phyloP scores from a whole-genome alignment of 768 basidiomycete species.

The Amanita fuliginea region DNA sequence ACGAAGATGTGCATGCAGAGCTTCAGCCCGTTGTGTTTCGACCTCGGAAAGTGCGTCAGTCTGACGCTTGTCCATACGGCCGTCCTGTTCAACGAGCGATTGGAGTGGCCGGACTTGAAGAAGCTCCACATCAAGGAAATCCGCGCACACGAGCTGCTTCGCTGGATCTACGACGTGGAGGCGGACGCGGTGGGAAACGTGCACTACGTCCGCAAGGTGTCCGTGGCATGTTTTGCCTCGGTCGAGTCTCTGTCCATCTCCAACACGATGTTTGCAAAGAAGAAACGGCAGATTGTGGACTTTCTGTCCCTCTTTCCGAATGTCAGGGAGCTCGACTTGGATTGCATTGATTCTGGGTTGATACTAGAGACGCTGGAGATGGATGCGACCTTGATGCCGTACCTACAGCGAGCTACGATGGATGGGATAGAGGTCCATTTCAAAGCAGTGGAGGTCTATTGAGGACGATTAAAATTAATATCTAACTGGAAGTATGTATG shows the following conservation, averaged over 20 bases:
- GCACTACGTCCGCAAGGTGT: background rate
- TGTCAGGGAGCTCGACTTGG: conserved; percentile 1
- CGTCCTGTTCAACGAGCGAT: background rate
- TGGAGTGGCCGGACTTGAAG: background rate
- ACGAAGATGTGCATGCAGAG: background rate
- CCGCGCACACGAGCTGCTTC: background rate
- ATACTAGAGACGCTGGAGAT: background rate
- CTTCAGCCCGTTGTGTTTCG: background rate
- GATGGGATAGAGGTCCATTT: conserved; percentile 1
- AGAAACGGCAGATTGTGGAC: background rate
- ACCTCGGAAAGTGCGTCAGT: background rate
- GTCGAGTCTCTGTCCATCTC: conserved; percentile 1
- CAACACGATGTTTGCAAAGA: background rate
- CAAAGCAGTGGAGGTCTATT: background rate
- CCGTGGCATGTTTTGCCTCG: background rate
- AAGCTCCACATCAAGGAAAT: background rate
- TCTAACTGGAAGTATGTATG: no score
- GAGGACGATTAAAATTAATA: background rate
- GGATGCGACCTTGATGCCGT: background rate
- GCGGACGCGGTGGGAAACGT: background rate
- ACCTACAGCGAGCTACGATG: background rate
- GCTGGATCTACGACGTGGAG: conserved; percentile 1
- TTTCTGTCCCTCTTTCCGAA: conserved; percentile 4
- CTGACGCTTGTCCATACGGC: background rate
- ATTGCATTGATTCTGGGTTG: background rate